Conservation (phyloP, 768 basidiomycete genomes). For the Collybiopsis confluens region DNA sequence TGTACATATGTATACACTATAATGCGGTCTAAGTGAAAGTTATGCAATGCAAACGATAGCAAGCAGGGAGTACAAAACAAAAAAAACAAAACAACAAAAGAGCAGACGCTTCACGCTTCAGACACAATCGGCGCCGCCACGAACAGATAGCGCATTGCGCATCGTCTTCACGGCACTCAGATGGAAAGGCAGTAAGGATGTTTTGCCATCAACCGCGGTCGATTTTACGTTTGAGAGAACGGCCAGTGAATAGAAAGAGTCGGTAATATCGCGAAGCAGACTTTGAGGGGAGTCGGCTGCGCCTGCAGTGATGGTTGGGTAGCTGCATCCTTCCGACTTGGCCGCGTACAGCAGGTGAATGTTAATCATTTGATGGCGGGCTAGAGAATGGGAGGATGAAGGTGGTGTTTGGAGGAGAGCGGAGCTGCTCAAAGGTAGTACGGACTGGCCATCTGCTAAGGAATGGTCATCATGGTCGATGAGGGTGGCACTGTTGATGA, state of each 20-base stretch:
- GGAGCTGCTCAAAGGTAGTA: constrained; percentile 55
- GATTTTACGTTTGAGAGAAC: constrained; percentile 51
- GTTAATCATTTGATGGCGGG: constrained; percentile 43
- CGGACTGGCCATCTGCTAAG: constrained; percentile 19
- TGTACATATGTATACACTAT: too few relatives aligned
- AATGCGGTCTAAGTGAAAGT: not conserved
- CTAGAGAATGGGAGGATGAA: constrained; percentile 35
- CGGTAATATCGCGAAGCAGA: constrained; percentile 53
- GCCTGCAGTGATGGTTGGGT: constrained; percentile 19
- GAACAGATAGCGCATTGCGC: constrained; percentile 30
- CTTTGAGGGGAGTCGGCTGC: constrained; percentile 24
- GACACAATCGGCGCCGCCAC: not conserved
- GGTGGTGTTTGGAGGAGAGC: constrained; percentile 55
- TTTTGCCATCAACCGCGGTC: constrained; percentile 39
- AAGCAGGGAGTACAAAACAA: not conserved
- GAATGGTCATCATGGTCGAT: constrained; percentile 19
- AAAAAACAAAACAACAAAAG: not conserved
- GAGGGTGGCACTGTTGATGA: constrained; percentile 28
- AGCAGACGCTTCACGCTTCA: too few relatives aligned
- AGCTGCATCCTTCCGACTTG: constrained; percentile 37
- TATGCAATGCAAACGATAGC: not conserved
- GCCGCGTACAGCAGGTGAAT: constrained; percentile 56
- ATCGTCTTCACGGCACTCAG: constrained; percentile 69
- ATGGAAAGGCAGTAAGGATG: constrained; percentile 65
- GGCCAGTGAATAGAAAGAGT: constrained; percentile 66